A percentile compares a stretch with the other conserved stretches of the same genome.
Evolutionary conservation across 352 stramenopile genomes (phyloP).

Genomic region (Globisporangium recalcitrans): DNA sequence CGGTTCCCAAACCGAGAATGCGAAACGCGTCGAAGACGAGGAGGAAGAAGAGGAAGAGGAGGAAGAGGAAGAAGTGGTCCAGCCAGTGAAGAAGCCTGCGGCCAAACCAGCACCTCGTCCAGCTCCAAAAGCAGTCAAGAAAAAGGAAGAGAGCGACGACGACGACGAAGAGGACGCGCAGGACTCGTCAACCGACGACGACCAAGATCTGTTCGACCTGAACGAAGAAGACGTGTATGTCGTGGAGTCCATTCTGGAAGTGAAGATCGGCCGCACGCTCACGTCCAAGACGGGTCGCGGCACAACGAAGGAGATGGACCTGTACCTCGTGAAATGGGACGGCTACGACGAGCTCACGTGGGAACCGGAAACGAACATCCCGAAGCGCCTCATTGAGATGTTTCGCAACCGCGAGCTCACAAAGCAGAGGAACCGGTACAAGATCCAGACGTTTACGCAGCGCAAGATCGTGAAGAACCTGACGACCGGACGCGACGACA

Average conservation of each 20-base stretch:
- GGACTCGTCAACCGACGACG: slow-evolving; percentile 60
- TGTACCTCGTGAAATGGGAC: slow-evolving; percentile 79
- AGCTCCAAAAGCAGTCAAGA: background rate
- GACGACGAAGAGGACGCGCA: slow-evolving; percentile 18
- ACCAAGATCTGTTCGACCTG: slow-evolving; percentile 60
- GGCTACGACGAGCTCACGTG: slow-evolving; percentile 76
- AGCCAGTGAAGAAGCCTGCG: slow-evolving; percentile 19
- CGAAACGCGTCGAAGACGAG: slow-evolving; percentile 23
- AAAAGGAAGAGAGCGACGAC: slow-evolving; percentile 11
- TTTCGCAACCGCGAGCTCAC: slow-evolving; percentile 45
- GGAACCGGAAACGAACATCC: slow-evolving; percentile 70
- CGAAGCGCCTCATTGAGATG: slow-evolving; percentile 49
- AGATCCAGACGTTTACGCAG: slow-evolving; percentile 50
- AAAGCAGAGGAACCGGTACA: slow-evolving; percentile 44
- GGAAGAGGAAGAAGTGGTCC: slow-evolving; percentile 35
- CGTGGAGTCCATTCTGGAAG: slow-evolving; percentile 66
- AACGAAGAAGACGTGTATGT: slow-evolving; percentile 73
- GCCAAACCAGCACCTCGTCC: slow-evolving; percentile 6
- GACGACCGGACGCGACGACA: slow-evolving; percentile 42
- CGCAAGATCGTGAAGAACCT: slow-evolving; percentile 55
- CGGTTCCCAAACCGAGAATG: slow-evolving; percentile 25
- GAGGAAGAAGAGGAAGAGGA: slow-evolving; percentile 34
- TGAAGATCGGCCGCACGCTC: slow-evolving; percentile 49
- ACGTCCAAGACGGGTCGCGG: slow-evolving; percentile 20
- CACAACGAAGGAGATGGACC: slow-evolving; percentile 52